Evolutionary conservation across 768 basidiomycete species (phyloP).

Genomic region (Phlebiopsis flavidoalba): DNA sequence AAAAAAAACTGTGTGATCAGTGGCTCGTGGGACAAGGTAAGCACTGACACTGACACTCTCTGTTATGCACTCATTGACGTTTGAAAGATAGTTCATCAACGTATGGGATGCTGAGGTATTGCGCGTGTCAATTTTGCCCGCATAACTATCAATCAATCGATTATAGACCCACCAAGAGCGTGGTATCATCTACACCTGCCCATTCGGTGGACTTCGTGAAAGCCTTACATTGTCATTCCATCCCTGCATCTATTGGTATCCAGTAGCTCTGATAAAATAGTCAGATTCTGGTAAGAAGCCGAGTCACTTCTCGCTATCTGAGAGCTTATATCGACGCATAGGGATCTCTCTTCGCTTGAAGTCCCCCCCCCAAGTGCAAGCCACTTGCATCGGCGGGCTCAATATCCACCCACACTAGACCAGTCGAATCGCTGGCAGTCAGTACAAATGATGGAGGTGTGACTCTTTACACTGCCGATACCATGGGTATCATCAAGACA

Average conservation of each 20-base stretch:
- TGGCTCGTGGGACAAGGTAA: conserved; percentile 90
- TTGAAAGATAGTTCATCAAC: conserved; percentile 62
- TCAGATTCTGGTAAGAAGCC: conserved; percentile 70
- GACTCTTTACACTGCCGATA: conserved; percentile 80
- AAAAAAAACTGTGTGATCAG: conserved; percentile 64
- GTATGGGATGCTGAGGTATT: conserved; percentile 79
- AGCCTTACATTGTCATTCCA: conserved; percentile 66
- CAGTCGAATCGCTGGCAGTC: conserved; percentile 76
- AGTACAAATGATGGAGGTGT: conserved; percentile 40
- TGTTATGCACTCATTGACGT: conserved; percentile 9
- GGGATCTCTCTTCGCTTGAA: conserved; percentile 56
- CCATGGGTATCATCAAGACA: conserved; percentile 82
- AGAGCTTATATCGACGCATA: conserved; percentile 21
- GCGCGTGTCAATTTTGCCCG: not conserved
- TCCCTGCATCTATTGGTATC: conserved; percentile 67
- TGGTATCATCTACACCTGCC: conserved; percentile 66
- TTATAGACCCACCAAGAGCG: conserved; percentile 59
- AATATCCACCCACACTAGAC: conserved; percentile 82
- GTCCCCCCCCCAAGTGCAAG: too few relatives aligned
- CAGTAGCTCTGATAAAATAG: conserved; percentile 83
- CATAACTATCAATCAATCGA: not conserved
- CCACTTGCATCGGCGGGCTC: conserved; percentile 55
- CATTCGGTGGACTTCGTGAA: conserved; percentile 96
- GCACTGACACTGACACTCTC: not conserved
- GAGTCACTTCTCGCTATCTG: conserved; percentile 16